Base-by-base conservation (phyloP, 1,284 basidiomycete genomes). In the Irpex sp. region DNA sequence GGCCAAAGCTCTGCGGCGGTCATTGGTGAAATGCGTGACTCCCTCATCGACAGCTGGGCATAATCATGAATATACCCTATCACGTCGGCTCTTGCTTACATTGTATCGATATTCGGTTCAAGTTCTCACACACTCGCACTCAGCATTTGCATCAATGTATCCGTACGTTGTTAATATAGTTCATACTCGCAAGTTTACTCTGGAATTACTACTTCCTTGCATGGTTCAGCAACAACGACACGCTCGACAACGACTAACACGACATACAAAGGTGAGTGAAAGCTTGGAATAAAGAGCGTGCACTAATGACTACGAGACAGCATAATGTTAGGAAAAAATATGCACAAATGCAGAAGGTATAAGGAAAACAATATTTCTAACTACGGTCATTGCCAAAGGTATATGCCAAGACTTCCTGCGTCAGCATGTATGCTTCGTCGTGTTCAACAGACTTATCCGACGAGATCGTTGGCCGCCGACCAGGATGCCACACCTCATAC, bases 1-100 rank as follows among this genome's bases (percentile, higher is more conserved):
- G 94, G 94, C 61, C 93, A 94, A 71, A 88, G 87, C 61, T 89
- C 89, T 15, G 85, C 88, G 51, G 94, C 94, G 54, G 89, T 95
- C 67, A 94, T 97, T 74, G 92, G 90, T 70, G 94, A 96, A 81
- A 95, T 97, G 94, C 87, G 94, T 68, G 94, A 96, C 71, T 89
- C 93, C 33, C 84, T 97, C 66, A 94, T 97, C 76, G 94, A 97
- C 81, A 93, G 93, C 78, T 96, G 92, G 89, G 93, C 93, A 79
- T 96, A 79, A 86, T 65, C 59, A 64, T 56, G 58, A 53, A 33
- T 63, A 31, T 47, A 37, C 53, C 17, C 39, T 33, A 21, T 36
- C 26, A 26, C 26, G 26, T 26, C 26, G 26, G 26, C 26, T 36
- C 17, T 35, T 37, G 39, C 49, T 54, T 60, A 4, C 31, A 49